Evolutionary conservation across 2,329 filamentous ascomycete genomes (phyloP).

Genomic region (Ramichloridium luteum): DNA sequence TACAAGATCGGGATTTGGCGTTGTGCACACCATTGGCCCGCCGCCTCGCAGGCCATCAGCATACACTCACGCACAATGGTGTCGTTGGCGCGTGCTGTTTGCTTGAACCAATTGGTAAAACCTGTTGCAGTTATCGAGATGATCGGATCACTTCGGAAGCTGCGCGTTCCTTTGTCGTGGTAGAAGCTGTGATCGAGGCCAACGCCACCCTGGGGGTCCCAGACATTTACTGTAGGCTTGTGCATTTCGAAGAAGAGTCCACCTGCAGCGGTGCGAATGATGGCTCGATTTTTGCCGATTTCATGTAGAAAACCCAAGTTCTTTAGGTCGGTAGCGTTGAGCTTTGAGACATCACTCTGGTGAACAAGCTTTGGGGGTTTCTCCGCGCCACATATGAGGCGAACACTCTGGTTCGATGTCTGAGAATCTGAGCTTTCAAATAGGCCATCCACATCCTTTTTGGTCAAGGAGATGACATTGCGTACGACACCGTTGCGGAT

Average conservation of each 20-base stretch:
- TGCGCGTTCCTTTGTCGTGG: slow-evolving; percentile 26
- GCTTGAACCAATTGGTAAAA: slow-evolving; percentile 24
- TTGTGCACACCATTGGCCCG: slow-evolving; percentile 40
- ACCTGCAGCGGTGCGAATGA: slow-evolving; percentile 26
- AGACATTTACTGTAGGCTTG: slow-evolving; percentile 26
- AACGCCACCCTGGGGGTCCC: slow-evolving; percentile 18
- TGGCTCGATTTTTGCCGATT: slow-evolving; percentile 24
- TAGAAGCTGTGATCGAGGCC: slow-evolving; percentile 33
- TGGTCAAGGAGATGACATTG: slow-evolving; percentile 44
- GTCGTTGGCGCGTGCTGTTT: slow-evolving; percentile 10
- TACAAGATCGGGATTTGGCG: slow-evolving; percentile 41
- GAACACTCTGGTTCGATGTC: too few species aligned
- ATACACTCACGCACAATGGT: slow-evolving; percentile 38
- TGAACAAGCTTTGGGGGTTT: slow-evolving; percentile 9
- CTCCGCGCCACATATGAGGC: too few species aligned
- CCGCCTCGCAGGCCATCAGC: slow-evolving; percentile 43
- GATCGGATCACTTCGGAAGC: slow-evolving; percentile 32
- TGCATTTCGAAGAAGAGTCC: slow-evolving; percentile 25
- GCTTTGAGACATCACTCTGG: slow-evolving; percentile 13
- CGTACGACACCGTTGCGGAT: slow-evolving; percentile 41
- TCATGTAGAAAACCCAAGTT: slow-evolving; percentile 18
- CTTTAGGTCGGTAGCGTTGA: slow-evolving; percentile 22
- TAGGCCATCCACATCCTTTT: slow-evolving; percentile 23
- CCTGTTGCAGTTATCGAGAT: slow-evolving; percentile 26
- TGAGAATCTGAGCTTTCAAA: slow-evolving; percentile 8